Base-by-base conservation (phyloP, 148 eudicot genomes). In the Simmondsia chinensis region DNA sequence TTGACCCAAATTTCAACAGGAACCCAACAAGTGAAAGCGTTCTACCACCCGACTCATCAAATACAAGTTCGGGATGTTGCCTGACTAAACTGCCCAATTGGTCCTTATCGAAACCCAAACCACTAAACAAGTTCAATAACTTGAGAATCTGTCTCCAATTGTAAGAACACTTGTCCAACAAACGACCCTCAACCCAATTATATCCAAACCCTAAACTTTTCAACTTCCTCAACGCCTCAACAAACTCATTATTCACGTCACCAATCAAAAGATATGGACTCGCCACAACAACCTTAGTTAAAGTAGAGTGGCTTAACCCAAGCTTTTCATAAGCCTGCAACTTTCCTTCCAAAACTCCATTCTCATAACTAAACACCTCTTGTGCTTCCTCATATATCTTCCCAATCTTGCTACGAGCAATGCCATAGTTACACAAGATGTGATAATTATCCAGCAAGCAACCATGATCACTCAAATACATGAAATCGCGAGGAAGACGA, bases 351-450 rank as follows among this genome's bases (percentile, higher is more conserved):
- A 85, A 56, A 52, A 67, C 56, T 20, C 77, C 80, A 20, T 30
- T 26, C 48, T 47, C 77, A 57, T 64, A 72, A 18, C 35, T 45
- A 57, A 85, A 85, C 41, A 65, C 78, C 50, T 77, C 80, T 6
- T 48, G 44, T 3, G 82, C 89, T 48, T 64, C 77, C 45, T 47
- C 72, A 46, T 66, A 80, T 43, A 85, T 65, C 65, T 41, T 85
- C 24, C 95, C 89, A 29, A 85, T 59, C 47, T 47, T 58, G 40
- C 28, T 46, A 12, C 77, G 48, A 6, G 60, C 36, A 46, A 85
- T 6, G 11, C 94, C 94, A 58, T 77, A 77, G 33, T 67, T 58
- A 67, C 77, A 77, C 69, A 85, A 65, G 7, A 70, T 68, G 45
- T 63, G 51, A 43, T 74, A 77, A 57, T 80, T 85, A 43, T 67